Base-by-base conservation (phyloP, 169 alveolate species). In the Theileria sp. region DNA sequence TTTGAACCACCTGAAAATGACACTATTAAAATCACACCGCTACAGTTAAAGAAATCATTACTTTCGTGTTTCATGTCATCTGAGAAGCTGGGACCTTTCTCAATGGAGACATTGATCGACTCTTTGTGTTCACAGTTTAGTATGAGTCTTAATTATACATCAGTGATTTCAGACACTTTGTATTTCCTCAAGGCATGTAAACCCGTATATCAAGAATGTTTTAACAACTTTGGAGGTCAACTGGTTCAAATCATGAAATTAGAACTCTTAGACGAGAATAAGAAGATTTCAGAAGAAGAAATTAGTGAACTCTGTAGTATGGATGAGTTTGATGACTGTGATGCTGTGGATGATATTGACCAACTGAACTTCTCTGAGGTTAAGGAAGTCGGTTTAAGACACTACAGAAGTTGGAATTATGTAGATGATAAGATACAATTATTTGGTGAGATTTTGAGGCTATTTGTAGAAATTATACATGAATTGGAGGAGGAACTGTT, bases 1-100 rank as follows among this genome's bases (percentile, higher is more conserved):
- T 85, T 85, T 70, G 36, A 25, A 54, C 91, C 88, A 21, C 91
- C 91, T 0, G 79, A 85, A 72, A 77, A 79, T 28, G 91, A 83
- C 65, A 61, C 49, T 15, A 77, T 83, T 7, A 75, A 80, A 28
- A 83, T 83, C 23, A 83, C 23, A n/a, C 86, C 87, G 26, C 17
- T 51, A 75, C 72, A 83, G 62, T 65, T 83, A 50, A 83, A 83
- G 73, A 71, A 74, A n/a, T n/a, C 78, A 17, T 58, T 83, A 13
- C 66, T 85, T 13, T 12, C 32, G 1, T 70, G 51, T 17, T 77
- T 79, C 76, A 71, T 51, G 15, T 65, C 91, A 4, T 44, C 68
- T 68, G 23, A 44, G 8, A 38, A 49, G 49, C 49, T 85, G 75
- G 87, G 86, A 54, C 32, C 51, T 15, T 50, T 79, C 49, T 54